These are phyloP conservation scores for Leptographium galeiforme DNA, from an alignment of 2,329 filamentous ascomycete genomes.

Conservation along the genomic window DNA sequence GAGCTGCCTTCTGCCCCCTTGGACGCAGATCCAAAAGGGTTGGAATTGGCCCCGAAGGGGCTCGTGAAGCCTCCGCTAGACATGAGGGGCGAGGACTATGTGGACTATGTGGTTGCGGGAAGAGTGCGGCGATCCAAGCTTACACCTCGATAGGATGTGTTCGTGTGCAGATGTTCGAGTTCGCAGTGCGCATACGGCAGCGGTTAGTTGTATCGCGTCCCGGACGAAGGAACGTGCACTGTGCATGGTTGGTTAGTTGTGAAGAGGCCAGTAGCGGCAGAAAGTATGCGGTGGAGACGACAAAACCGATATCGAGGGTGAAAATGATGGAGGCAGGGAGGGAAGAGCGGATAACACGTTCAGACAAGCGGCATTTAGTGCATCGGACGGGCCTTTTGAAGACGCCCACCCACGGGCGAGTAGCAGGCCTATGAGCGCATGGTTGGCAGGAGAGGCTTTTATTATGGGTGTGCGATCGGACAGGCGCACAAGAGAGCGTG, in stretches of 20 bases:
- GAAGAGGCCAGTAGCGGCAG: neutral
- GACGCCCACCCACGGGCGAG: neutral
- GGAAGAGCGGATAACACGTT: neutral
- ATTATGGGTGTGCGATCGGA: neutral
- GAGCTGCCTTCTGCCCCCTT: neutral
- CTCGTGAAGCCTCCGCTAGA: constrained; percentile 66
- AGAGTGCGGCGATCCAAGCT: neutral
- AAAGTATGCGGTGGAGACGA: too few relatives aligned
- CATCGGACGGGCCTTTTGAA: neutral
- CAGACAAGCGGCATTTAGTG: neutral
- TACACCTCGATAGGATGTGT: neutral
- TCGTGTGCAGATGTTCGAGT: neutral
- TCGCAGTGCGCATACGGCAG: neutral
- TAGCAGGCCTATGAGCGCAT: neutral
- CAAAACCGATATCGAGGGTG: neutral
- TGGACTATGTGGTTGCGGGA: neutral
- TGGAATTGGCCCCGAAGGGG: constrained; percentile 51
- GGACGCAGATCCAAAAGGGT: constrained; percentile 51
- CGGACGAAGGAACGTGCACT: neutral
- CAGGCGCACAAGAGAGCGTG: too few relatives aligned
- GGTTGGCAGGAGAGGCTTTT: neutral
- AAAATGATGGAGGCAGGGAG: neutral
- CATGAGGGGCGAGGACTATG: constrained; percentile 30
- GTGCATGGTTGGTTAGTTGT: neutral
- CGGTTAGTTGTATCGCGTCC: neutral